Evolutionary conservation across 352 stramenopile species (phyloP), one percentile per base, ranked within the genome.

Genomic region (Pythium grandisporangium): DNA sequence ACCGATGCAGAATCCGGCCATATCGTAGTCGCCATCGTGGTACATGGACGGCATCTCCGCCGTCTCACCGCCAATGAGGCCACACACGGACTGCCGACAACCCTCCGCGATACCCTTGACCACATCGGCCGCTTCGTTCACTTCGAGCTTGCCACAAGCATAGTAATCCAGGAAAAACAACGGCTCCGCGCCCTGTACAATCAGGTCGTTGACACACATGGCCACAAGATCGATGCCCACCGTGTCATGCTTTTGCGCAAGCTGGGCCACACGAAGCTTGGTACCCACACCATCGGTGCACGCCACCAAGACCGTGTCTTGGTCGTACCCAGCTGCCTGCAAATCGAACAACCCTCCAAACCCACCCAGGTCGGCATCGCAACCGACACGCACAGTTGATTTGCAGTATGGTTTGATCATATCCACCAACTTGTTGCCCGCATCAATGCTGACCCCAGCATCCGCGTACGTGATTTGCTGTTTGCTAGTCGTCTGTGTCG

Each of bases 141-240:
- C 81, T 41, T 98, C 86, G 12, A 99, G 78, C 58, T 97, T 95
- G 29, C 95, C 96, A 26, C 91, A 98, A 45, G 96, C 96, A 84
- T 98, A 99, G 74, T 99, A 99, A 71, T 99, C 96, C 7, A 99
- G 66, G 71, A 99, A 99, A 79, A 99, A 99, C 10, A 99, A 69
- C 17, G 96, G 96, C 52, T 99, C 94, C n/a, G 95, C 96, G 49
- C 96, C 96, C 47, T 97, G 90, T n/a, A 98, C 94, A 54, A 99
- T 96, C 25, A 99, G 70, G 61, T 99, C 96, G 71, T 99, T 99
- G 34, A 99, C 96, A 55, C 95, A 98, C 96, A 99, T 99, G 30
- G 96, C 96, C 24, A 99, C 96, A 25, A 99, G 85, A 72, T 99
- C 96, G 43, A 99, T 97, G 27, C 95, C 95, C 40, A 99, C 87